Base-by-base conservation (phyloP, 2,329 filamentous ascomycete species). In the Scortechinia acanthostroma region DNA sequence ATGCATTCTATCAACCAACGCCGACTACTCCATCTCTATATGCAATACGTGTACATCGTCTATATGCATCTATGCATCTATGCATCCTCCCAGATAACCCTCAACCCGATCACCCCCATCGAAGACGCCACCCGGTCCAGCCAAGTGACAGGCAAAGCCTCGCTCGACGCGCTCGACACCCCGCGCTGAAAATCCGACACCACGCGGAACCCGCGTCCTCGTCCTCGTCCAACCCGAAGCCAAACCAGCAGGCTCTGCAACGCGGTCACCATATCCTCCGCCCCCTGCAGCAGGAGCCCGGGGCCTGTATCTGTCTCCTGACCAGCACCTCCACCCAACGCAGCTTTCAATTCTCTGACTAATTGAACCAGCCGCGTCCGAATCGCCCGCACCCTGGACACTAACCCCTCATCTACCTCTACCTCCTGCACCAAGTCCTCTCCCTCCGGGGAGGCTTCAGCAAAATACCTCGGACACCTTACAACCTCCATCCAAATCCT, bases 51-150 rank as follows among this genome's bases (percentile, higher is more conserved):
- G n/a, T n/a, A n/a, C n/a, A n/a, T n/a, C n/a, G n/a, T n/a, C n/a
- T n/a, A n/a, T n/a, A n/a, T n/a, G n/a, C n/a, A n/a, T n/a, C 25
- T 30, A 30, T n/a, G 25, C 25, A 30, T 30, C 25, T 10, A 30
- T 10, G 25, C 10, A 30, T 46, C 42, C 3, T 40, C 44, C 16
- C 45, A n/a, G 19, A 60, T 48, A 15, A 51, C 46, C 19, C 47
- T 52, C 4, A 52, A 50, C 3, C 56, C 55, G n/a, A 58, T 22
- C 44, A 58, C 53, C n/a, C 58, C 58, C 56, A 60, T 57, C 14
- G 56, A 58, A 13, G 58, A 59, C 16, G 57, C 58, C 22, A 60
- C 51, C 3, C 56, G 57, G 42, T 60, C 58, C 44, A 59, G 45
- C 57, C 55, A 59, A 19, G 53, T 58, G 3, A 55, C 53, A 10